Conservation (phyloP, 2,329 filamentous ascomycete species). For the Fonsecaea nubica region DNA sequence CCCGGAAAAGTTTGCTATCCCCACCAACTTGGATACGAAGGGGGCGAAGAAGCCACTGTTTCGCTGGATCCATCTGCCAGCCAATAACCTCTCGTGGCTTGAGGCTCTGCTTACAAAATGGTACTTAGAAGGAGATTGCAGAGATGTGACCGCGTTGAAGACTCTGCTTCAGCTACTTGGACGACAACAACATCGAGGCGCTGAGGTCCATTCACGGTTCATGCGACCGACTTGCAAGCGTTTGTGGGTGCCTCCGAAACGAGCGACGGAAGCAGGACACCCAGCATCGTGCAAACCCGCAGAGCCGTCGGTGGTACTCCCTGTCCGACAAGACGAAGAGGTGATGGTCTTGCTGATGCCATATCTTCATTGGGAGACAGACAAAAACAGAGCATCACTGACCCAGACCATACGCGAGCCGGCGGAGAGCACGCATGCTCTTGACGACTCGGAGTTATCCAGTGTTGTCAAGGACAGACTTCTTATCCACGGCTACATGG, state of each 20-base stretch:
- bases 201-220: slow-evolving; percentile 45
- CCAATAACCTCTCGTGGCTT: slow-evolving; percentile 66
- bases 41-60: slow-evolving; percentile 51
- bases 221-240: slow-evolving; percentile 35
- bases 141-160: slow-evolving; percentile 69
- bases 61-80: slow-evolving; percentile 58
- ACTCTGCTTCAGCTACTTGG: slow-evolving; percentile 49
- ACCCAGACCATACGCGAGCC: slow-evolving; percentile 56
- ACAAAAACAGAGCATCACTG: slow-evolving; percentile 63
- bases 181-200: slow-evolving; percentile 42
- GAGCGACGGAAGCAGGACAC: slow-evolving; percentile 11
- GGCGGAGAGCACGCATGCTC: slow-evolving; percentile 25
- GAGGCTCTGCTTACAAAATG: slow-evolving; percentile 68
- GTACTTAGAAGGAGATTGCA: slow-evolving; percentile 67
- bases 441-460: slow-evolving; percentile 18
- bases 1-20: slow-evolving; percentile 54
- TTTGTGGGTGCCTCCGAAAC: slow-evolving; percentile 5
- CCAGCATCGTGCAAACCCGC: slow-evolving; percentile 3
- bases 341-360: slow-evolving; percentile 60
- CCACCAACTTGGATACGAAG: slow-evolving; percentile 54
- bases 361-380: slow-evolving; percentile 69
- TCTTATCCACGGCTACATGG: slow-evolving; percentile 58
- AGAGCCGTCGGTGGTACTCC: neutral
- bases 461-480: slow-evolving; percentile 50
- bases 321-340: slow-evolving; percentile 10